Conservation (phyloP, 495 filamentous ascomycete genomes). For the Hypoxylon cercidicola region DNA sequence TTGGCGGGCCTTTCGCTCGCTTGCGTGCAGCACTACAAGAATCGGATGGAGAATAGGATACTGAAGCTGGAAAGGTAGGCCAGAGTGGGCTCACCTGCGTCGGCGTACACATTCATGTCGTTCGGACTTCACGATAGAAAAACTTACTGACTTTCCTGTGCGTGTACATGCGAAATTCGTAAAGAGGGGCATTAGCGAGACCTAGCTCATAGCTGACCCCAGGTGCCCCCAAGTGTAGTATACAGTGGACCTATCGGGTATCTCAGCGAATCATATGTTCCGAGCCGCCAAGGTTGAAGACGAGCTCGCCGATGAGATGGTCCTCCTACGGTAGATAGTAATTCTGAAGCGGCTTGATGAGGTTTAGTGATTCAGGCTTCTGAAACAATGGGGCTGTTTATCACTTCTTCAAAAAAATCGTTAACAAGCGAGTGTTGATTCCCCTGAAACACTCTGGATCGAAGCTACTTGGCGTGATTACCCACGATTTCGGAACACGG, state of each 20-base stretch:
- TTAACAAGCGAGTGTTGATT: conserved; percentile 25
- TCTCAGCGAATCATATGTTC: conserved; percentile 14
- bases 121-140: background rate
- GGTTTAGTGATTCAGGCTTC: conserved; percentile 33
- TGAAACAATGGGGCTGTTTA: conserved; percentile 41
- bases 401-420: conserved; percentile 22
- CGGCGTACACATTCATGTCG: no score
- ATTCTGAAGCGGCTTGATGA: conserved; percentile 16
- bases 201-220: background rate
- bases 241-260: background rate
- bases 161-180: background rate
- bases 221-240: no score
- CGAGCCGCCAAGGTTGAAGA: background rate
- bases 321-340: background rate
- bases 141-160: no score
- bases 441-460: conserved; percentile 41
- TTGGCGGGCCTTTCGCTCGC: conserved; percentile 1
- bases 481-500: conserved; percentile 40
- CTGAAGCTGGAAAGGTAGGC: conserved; percentile 1
- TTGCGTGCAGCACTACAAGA: conserved; percentile 9
- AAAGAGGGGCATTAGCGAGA: conserved; percentile 11
- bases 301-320: conserved; percentile 11
- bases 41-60: conserved; percentile 7
- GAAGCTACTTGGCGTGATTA: conserved; percentile 39
- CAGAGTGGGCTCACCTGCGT: background rate